Evolutionary conservation across 2,329 filamentous ascomycete species (phyloP), one percentile per base, ranked within the genome.

Genomic region (Ophiosphaerella narmari): DNA sequence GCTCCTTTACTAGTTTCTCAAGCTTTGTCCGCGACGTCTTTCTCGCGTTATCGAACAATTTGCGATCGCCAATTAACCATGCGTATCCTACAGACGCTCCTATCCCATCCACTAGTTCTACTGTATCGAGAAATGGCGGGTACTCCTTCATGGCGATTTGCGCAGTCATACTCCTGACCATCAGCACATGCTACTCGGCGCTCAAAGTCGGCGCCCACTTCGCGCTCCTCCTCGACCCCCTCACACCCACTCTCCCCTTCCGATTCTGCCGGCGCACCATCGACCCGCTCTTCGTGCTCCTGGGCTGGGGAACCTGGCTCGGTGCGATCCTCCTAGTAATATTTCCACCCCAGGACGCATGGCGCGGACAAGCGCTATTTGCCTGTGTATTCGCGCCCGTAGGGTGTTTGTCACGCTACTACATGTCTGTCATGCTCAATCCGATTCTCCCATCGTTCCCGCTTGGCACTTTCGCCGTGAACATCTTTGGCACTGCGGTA

Each of bases 1-100:
- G 93, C 54, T 92, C 89, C 59, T 90, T 94, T 65, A 97, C 92
- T 0, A 92, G 88, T 8, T 96, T 96, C 73, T 96, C 91, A 0
- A 86, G 87, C 16, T 95, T 96, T 68, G 86, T 92, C 39, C 82
- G 89, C 6, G 92, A 96, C 63, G 75, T 81, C 12, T 96, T 95
- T 68, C 80, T 96, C 18, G 87, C 90, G 0, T 74, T 95, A 14
- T 86, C 89, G 4, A 94, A 96, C 67, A 82, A 88, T 56, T 75
- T 95, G 9, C 78, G 82, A 0, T 75, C 79, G 1, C 81, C 84
- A 0, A 74, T 78, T 60, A 65, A 71, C 45, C 69, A 79, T 57
- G 43, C 59, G 1, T 57, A 56, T 14, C 50, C 60, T 0, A 53
- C 74, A 2, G 52, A 62, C 12, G 46, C 71, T 1, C 44, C 63